phyloP scores from a whole-genome alignment of 225 moss, liverwort and hornwort genomes.

The Physcomitrium patens region DNA sequence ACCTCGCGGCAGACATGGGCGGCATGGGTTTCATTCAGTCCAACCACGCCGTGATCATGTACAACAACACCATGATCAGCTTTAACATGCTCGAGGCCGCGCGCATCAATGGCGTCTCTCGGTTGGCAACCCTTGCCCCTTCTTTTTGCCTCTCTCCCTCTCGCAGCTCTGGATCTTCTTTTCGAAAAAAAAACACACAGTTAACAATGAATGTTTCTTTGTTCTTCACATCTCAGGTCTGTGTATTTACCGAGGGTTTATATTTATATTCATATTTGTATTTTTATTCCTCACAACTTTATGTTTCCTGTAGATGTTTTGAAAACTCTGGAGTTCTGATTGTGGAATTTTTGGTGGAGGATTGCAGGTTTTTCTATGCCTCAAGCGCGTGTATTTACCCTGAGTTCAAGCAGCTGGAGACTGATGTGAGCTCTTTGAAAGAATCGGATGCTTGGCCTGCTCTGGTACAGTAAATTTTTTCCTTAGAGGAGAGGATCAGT shows the following conservation, averaged over 20 bases:
- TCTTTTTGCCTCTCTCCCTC: too few species aligned
- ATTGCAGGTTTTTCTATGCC: conserved; percentile 86
- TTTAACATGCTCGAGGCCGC: conserved; percentile 89
- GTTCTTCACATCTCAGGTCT: too few species aligned
- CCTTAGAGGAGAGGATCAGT: too few species aligned
- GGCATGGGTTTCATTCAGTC: conserved; percentile 95
- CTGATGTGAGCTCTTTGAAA: conserved; percentile 75
- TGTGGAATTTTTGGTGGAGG: neutral
- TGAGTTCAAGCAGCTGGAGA: conserved; percentile 94
- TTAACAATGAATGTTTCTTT: too few species aligned
- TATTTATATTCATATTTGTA: too few species aligned
- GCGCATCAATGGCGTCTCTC: conserved; percentile 73
- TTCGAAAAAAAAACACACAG: too few species aligned
- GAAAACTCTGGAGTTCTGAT: neutral
- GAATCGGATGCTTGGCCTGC: conserved; percentile 98
- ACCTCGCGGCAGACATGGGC: conserved; percentile 90
- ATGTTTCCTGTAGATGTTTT: too few species aligned
- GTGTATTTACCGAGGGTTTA: too few species aligned
- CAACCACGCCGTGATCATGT: conserved; percentile 88
- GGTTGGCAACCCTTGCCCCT: conserved; percentile 19
- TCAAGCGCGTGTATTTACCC: conserved; percentile 97
- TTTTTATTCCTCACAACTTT: too few species aligned
- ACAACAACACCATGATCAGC: conserved; percentile 90
- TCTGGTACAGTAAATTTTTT: conserved; percentile 48
- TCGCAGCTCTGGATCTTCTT: too few species aligned